Evolutionary conservation across 2,329 filamentous ascomycete species (phyloP), one percentile per base, ranked within the genome.

Genomic region (Claviceps sorghi): DNA sequence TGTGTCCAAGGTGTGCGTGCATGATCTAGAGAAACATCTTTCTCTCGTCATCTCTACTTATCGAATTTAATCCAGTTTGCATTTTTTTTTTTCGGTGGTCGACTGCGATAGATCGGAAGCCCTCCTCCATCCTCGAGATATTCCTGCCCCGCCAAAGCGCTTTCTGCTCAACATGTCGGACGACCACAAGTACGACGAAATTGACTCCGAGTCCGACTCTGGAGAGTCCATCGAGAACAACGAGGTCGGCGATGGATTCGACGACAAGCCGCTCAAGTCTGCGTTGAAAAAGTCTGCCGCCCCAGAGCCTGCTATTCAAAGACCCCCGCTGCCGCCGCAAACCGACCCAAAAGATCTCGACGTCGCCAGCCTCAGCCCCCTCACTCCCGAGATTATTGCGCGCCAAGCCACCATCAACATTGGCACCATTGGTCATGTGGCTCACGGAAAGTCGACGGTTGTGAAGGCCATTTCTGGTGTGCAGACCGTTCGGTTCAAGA

Each of bases 401-500:
- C 82, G 93, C 64, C 93, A 98, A 78, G 93, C 93, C 52, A 98
- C 93, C 53, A 96, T 97, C 77, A 97, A 97, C 73, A 96, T 97
- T 63, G 93, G 91, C 59, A 96, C 93, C 56, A 97, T 98, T 70
- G 91, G 91, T 53, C 93, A 97, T 70, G 91, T 97, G 77, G 93
- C 93, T 66, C 91, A 97, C 85, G 91, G 91, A 67, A 97, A 97
- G 72, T 95, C 88, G 56, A 98, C 93, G 22, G 93, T 98, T 49
- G 93, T 98, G 63, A 98, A 98, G 79, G 93, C 93, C 63, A 97
- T 98, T 64, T 97, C 93, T 1, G 93, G 93, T 57, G 93, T 98
- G 58, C 93, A 98, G 79, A 98, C 93, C 19, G 93, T 98, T 66
- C 83, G 93, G 61, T 98, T 98, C 79, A 98, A 98, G 85, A 98